Percentiles rank a stretch among this genome's conserved stretches.
Evolutionary conservation across 306 rosid genomes (phyloP).

Genomic region (Casuarina glauca): DNA sequence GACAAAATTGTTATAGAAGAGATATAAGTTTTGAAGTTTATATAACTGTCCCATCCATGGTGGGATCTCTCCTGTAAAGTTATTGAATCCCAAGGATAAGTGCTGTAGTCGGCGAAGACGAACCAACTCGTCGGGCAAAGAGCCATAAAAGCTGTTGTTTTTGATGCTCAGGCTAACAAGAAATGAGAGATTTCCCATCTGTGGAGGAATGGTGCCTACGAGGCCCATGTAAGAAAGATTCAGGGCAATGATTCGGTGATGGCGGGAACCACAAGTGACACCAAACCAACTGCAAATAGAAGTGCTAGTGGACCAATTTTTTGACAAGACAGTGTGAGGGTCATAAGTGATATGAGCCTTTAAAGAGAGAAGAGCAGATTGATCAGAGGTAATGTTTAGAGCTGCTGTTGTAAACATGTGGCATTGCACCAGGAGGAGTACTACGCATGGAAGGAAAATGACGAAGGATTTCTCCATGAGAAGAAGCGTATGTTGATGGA

Average conservation of each 20-base stretch:
- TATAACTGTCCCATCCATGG: background rate
- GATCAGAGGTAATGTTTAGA: background rate
- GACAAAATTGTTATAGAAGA: background rate
- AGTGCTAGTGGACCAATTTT: background rate
- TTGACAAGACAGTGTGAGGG: background rate
- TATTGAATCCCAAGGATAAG: background rate
- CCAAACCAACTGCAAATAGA: background rate
- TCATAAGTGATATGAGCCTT: background rate
- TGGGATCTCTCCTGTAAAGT: background rate
- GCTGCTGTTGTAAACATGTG: background rate
- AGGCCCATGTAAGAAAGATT: background rate
- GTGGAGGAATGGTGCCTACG: background rate
- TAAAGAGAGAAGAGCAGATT: background rate
- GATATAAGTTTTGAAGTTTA: background rate
- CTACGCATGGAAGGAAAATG: background rate
- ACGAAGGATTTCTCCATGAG: too few species aligned
- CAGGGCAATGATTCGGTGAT: background rate
- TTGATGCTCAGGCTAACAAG: background rate
- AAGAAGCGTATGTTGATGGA: too few species aligned
- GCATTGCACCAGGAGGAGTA: background rate
- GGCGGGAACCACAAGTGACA: background rate
- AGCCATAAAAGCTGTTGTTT: background rate
- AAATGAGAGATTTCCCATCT: background rate
- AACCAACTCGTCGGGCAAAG: background rate
- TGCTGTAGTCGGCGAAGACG: background rate